Base-by-base conservation (phyloP, 208 protist genomes). In the Acanthamoeba divionensis region DNA sequence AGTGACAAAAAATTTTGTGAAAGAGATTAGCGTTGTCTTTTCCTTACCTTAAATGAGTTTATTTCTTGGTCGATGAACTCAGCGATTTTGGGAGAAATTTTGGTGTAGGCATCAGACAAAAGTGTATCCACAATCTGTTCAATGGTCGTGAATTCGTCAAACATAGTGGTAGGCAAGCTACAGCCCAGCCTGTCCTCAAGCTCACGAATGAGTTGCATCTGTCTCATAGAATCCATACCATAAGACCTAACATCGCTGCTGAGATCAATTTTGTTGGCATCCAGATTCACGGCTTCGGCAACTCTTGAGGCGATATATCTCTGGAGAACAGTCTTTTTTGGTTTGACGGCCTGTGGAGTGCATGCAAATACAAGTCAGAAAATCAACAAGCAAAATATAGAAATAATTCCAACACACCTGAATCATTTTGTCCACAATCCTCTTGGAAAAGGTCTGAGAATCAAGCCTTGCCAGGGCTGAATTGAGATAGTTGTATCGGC, bases 31-130 rank as follows among this genome's bases (percentile, higher is more conserved):
- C 66, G 66, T 26, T 75, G 52, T 13, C 52, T 18, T 13, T 18
- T 75, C 7, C 31, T 45, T 36, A 45, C 41, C 66, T 75, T 75
- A 45, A 75, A 75, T 36, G 66, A 36, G 66, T 36, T 18, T 5
- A 75, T 36, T 45, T 75, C 66, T 45, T 75, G 41, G 66, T 75
- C 66, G 66, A 75, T 75, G 66, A 75, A 75, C 66, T 75, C 24
- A 45, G 66, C 52, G 66, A 75, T 36, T 36, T 45, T 36, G 41
- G 66, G 66, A 45, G 66, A 75, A 45, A 75, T 75, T 45, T 75
- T 75, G 66, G 66, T 75, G 66, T 75, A 75, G 66, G 66, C 36
- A 45, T 75, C 66, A n/a, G 66, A 75, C 21, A 75, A 45, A 7
- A 75, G 66, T n/a, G 52, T 18, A 45, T 75, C 36, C 8, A 75